Evolutionary conservation across 352 stramenopile genomes (phyloP), one percentile per base, ranked within the genome.

Genomic region (Peronospora farinosa): DNA sequence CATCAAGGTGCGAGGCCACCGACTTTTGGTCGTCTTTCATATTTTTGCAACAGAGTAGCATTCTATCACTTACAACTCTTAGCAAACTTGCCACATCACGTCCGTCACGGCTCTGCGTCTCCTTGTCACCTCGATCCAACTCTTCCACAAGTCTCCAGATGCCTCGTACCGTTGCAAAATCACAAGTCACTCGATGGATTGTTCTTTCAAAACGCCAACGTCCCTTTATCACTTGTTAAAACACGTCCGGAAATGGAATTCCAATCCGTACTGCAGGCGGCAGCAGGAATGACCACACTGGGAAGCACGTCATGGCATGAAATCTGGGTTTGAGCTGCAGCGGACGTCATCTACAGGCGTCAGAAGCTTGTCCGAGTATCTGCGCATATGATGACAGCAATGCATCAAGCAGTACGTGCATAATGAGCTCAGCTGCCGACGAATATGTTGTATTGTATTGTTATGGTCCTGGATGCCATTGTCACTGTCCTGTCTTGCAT

Each of bases 221-320:
- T 8, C 42, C 21, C 13, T 43, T 7, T 8, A 88, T 33, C 7
- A 71, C 54, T 25, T 61, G 30, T 2, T 32, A 8, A 8, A 33
- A 56, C 5, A 54, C 30, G 1, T 40, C 8, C 3, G 73, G 57
- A 23, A 69, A 69, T 17, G 63, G 54, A 12, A 66, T 56, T 21
- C 57, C 73, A 31, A 78, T 62, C 10, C 65, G 54, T 10, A 62
- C 63, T 6, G 78, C 39, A 23, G 83, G 76, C 15, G 75, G 75
- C 48, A 78, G 56, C 50, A 88, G 36, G 11, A 67, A 44, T 19
- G 78, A 69, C 78, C 78, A 88, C 2, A 79, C 51, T 1, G 57
- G 52, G 1, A 74, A 74, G 58, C 78, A 88, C 19, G 57, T 57
- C 78, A 88, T 88, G 5, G 71, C 53, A 44, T 84, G 72, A 35